phyloP scores from a whole-genome alignment of 352 stramenopile genomes.

The Phytophthora pluvialis region DNA sequence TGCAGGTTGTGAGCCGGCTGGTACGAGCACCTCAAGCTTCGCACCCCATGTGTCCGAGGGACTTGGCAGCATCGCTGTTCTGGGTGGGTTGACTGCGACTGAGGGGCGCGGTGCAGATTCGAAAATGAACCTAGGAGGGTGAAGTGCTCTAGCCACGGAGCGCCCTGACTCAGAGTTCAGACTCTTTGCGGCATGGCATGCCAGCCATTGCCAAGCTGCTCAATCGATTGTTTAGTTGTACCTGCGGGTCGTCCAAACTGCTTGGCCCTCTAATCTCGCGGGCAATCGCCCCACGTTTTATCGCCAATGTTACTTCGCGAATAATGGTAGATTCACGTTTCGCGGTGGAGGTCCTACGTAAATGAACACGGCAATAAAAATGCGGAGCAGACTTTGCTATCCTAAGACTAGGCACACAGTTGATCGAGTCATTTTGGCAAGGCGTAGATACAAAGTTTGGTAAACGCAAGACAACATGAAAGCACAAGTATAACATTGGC shows the following conservation, averaged over 20 bases:
- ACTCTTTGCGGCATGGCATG: too few relatives aligned
- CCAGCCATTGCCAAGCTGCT: too few relatives aligned
- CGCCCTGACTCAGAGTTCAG: too few relatives aligned
- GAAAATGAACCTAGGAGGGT: slow-evolving; percentile 15
- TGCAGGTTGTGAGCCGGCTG: neutral
- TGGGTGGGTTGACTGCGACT: slow-evolving; percentile 6
- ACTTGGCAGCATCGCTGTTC: slow-evolving; percentile 18
- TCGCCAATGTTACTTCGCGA: slow-evolving; percentile 8
- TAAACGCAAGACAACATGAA: neutral
- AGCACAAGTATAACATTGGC: slow-evolving; percentile 6
- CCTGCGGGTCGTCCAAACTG: slow-evolving; percentile 5
- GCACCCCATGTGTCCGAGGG: slow-evolving; percentile 23
- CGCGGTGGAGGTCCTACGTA: too few relatives aligned
- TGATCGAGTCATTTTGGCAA: neutral
- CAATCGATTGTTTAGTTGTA: slow-evolving; percentile 11
- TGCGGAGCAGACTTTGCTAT: too few relatives aligned
- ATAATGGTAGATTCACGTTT: neutral
- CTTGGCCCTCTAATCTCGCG: neutral
- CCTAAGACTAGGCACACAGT: too few relatives aligned
- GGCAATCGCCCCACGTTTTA: slow-evolving; percentile 1
- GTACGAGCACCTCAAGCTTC: slow-evolving; percentile 19
- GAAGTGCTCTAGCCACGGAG: neutral
- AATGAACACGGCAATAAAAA: too few relatives aligned
- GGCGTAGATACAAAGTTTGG: neutral
- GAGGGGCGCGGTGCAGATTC: slow-evolving; percentile 5